These are phyloP conservation scores for Eutrema japonicum DNA, from an alignment of 345 rosid genomes.

Conservation along the genomic window DNA sequence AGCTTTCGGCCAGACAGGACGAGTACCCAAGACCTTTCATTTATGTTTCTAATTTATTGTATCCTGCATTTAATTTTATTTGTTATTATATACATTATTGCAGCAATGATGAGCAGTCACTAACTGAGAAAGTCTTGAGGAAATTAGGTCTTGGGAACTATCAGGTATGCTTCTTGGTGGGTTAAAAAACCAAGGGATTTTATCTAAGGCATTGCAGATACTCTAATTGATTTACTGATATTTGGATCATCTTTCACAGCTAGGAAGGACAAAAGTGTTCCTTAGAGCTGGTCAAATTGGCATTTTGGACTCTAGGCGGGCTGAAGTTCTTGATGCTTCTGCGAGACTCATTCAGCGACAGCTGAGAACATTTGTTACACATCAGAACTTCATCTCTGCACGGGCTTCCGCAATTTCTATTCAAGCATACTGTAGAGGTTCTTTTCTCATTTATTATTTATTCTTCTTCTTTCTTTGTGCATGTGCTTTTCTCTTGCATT, in stretches of 20 bases:
- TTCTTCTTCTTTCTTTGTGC: conserved; percentile 26
- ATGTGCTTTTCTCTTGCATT: conserved; percentile 20
- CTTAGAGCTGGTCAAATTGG: conserved; percentile 99
- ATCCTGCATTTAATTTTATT: conserved; percentile 11
- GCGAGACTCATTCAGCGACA: conserved; percentile 74
- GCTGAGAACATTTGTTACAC: conserved; percentile 65
- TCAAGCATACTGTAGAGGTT: conserved; percentile 94
- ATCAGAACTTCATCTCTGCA: conserved; percentile 54
- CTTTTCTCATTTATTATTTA: conserved; percentile 27
- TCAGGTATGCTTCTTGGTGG: conserved; percentile 64
- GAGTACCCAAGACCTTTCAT: conserved; percentile 30
- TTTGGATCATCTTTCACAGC: conserved; percentile 53
- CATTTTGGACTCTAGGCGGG: conserved; percentile 73
- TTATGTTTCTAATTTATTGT: conserved; percentile 23
- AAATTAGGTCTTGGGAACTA: conserved; percentile 78
- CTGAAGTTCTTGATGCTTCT: conserved; percentile 87
- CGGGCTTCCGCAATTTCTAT: conserved; percentile 66
- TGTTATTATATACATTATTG: conserved; percentile 26
- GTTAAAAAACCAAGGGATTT: conserved; percentile 8
- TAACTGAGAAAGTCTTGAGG: conserved; percentile 72
- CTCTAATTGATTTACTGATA: conserved; percentile 26
- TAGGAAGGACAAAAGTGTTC: conserved; percentile 94
- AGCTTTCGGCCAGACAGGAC: conserved; percentile 18
- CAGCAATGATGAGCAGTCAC: conserved; percentile 78
- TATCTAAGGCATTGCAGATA: conserved; percentile 5